These are phyloP conservation scores for Thelonectria discophora DNA, from an alignment of 2,329 filamentous ascomycete species.

Conservation along the genomic window DNA sequence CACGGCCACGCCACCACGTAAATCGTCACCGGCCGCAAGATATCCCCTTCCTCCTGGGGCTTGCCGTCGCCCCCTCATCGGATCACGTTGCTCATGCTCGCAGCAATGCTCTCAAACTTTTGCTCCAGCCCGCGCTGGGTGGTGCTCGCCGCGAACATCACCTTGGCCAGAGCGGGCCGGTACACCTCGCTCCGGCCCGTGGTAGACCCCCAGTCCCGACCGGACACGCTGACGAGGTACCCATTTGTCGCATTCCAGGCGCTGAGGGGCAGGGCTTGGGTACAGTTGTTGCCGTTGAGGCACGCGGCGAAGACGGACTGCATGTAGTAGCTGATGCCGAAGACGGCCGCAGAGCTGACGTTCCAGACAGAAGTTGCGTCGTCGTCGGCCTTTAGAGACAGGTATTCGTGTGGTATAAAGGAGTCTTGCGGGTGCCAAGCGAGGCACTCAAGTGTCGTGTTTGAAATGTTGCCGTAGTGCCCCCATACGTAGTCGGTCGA, in stretches of 20 bases:
- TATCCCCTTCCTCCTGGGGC: background rate
- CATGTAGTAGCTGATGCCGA: constrained; percentile 28
- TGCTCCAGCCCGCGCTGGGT: background rate
- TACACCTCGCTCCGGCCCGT: no score
- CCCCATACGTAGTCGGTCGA: background rate
- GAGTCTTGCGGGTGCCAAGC: constrained; percentile 22
- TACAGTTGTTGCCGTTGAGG: constrained; percentile 18
- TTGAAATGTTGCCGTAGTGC: background rate
- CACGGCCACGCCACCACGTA: constrained; percentile 27
- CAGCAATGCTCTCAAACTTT: constrained; percentile 23
- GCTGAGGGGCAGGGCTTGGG: constrained; percentile 8
- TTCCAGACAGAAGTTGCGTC: constrained; percentile 17
- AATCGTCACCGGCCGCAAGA: constrained; percentile 14
- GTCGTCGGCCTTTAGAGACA: constrained; percentile 1
- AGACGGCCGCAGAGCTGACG: constrained; percentile 20
- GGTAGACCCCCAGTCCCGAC: no score
- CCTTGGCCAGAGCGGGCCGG: constrained; percentile 16
- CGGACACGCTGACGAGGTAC: no score
- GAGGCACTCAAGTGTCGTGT: constrained; percentile 9
- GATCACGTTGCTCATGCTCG: constrained; percentile 29
- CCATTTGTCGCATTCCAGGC: constrained; percentile 26
- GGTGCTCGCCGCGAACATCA: constrained; percentile 13
- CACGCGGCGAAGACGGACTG: constrained; percentile 26
- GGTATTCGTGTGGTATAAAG: constrained; percentile 4
- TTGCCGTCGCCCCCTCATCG: constrained; percentile 13